Evolutionary conservation across 2,329 filamentous ascomycete species (phyloP), one percentile per base, ranked within the genome.

Genomic region (Orbilia blumenaviensis): DNA sequence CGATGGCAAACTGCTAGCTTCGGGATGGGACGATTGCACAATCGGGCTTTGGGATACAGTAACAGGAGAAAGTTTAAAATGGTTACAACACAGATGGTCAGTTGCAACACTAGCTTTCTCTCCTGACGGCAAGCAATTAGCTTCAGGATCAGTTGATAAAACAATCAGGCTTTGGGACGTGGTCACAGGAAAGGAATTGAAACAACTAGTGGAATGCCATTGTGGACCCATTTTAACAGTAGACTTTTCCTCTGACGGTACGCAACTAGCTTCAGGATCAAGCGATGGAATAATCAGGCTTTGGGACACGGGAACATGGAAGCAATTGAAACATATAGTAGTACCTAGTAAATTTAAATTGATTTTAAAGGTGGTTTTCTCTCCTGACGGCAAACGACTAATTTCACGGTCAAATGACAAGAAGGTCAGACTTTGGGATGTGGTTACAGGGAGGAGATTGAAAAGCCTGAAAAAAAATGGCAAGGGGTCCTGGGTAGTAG

Each of bases 181-280:
- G 6, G 8, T n/a, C n/a, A n/a, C n/a, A n/a, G n/a, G n/a, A n/a
- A n/a, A n/a, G n/a, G n/a, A n/a, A n/a, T n/a, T n/a, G n/a, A n/a
- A n/a, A n/a, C n/a, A n/a, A n/a, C n/a, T n/a, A n/a, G n/a, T n/a
- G n/a, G n/a, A n/a, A n/a, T n/a, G n/a, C n/a, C n/a, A n/a, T n/a
- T n/a, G n/a, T n/a, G n/a, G n/a, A n/a, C n/a, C n/a, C n/a, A n/a
- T 25, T 14, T 1, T 3, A 0, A 74, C 63, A 0, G 66, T 79
- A 7, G 6, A 25, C 18, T 79, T 73, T 50, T 80, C 78, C 12
- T 52, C 71, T 32, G 64, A 75, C 27, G 71, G 42, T 16, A 74
- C 21, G 27, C 42, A 12, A 21, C 9, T 46, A 10, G 42, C 21
- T 1, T 23, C 21, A 6, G 41, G 16, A 21, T 7, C 14, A 3